Percentiles rank a stretch among this genome's conserved stretches.
Conservation (phyloP, 2,329 filamentous ascomycete genomes). For the Aspergillus sergii region DNA sequence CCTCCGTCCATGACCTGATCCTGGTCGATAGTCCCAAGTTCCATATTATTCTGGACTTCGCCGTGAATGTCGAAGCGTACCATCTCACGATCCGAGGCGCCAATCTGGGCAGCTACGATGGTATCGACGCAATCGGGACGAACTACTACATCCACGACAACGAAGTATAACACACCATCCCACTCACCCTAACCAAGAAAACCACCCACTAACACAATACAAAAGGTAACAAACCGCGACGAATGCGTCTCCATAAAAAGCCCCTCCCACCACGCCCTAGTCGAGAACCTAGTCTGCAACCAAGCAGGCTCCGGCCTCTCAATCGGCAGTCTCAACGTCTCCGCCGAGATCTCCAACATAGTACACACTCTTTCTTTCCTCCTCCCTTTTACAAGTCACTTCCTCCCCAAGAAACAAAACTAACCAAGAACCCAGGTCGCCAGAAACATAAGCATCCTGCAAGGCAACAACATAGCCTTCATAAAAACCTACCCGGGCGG, state of each 20-base stretch:
- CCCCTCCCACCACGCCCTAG: constrained; percentile 38
- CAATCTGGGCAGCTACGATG: constrained; percentile 41
- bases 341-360: constrained; percentile 33
- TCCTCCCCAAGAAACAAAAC: background rate
- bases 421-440: constrained; percentile 25
- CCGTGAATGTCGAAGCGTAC: constrained; percentile 40
- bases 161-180: constrained; percentile 20
- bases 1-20: constrained; percentile 36
- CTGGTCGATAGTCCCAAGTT: constrained; percentile 40
- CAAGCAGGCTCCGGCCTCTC: constrained; percentile 41
- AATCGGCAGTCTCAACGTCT: constrained; percentile 39
- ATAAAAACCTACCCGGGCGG: constrained; percentile 46
- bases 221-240: constrained; percentile 38
- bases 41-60: constrained; percentile 41
- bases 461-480: constrained; percentile 43
- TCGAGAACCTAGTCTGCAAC: constrained; percentile 42
- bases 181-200: background rate
- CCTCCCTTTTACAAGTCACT: too few relatives aligned
- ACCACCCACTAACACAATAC: background rate
- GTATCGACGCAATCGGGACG: constrained; percentile 39
- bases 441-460: constrained; percentile 39
- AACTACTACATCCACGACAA: constrained; percentile 44
- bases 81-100: constrained; percentile 42
- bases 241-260: constrained; percentile 43
- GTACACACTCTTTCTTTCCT: too few relatives aligned